Evolutionary conservation across 345 rosid genomes (phyloP).

Genomic region (Arabidopsis arenosa): DNA sequence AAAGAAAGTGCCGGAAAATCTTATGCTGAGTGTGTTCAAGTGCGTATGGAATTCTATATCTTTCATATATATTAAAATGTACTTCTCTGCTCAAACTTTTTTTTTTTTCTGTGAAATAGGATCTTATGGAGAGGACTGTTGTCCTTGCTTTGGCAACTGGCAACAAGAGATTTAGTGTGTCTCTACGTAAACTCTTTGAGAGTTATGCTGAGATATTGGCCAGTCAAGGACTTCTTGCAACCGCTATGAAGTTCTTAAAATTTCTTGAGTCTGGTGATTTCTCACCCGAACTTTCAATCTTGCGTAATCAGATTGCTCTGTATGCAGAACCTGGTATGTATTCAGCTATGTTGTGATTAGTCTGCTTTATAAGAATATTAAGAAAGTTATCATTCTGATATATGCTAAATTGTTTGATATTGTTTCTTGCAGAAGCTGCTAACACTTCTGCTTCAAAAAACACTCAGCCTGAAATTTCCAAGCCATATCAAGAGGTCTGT

Average conservation of each 20-base stretch:
- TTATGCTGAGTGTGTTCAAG: constrained; percentile 70
- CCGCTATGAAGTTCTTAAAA: constrained; percentile 90
- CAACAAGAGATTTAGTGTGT: constrained; percentile 79
- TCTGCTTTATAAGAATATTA: not conserved
- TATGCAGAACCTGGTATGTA: constrained; percentile 70
- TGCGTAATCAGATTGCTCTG: constrained; percentile 73
- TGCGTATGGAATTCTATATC: constrained; percentile 46
- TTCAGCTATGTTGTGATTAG: not conserved
- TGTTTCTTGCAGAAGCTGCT: constrained; percentile 49
- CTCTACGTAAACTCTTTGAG: constrained; percentile 90
- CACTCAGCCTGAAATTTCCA: not conserved
- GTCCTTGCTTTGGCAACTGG: constrained; percentile 91
- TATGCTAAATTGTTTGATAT: not conserved
- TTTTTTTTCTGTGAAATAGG: constrained; percentile 53
- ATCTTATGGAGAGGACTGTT: constrained; percentile 96
- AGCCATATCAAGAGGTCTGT: not conserved
- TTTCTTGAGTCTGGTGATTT: constrained; percentile 79
- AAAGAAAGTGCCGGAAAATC: constrained; percentile 65
- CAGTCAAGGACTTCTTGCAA: constrained; percentile 73
- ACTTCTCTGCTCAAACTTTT: constrained; percentile 23
- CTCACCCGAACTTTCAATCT: constrained; percentile 79
- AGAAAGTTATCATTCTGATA: constrained; percentile 1
- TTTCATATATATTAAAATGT: not conserved
- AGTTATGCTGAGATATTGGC: constrained; percentile 94
- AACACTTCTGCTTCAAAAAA: constrained; percentile 31